These are phyloP conservation scores for Pyrus pyrifolia DNA, from an alignment of 306 rosid genomes.

Conservation along the genomic window DNA sequence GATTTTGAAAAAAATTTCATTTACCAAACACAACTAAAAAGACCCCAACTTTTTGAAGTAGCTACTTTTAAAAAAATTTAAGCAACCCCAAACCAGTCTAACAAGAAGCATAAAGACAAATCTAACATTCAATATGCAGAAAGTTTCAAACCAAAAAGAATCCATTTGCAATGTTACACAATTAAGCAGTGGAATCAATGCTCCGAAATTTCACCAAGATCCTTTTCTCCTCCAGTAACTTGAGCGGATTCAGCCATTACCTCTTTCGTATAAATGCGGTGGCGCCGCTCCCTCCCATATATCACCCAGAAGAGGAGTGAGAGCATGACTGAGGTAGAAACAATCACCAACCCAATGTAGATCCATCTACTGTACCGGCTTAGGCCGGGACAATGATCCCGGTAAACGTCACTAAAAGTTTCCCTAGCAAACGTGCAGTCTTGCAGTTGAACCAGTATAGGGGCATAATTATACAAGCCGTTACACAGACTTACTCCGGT, in stretches of 20 bases:
- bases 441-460: conserved; percentile 32
- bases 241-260: conserved; percentile 3
- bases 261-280: conserved; percentile 13
- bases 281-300: conserved; percentile 36
- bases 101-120: too few relatives aligned
- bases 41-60: too few relatives aligned
- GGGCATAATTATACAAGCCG: conserved; percentile 27
- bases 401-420: conserved; percentile 30
- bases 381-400: conserved; percentile 34
- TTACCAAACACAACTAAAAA: too few relatives aligned
- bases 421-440: conserved; percentile 53
- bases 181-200: not conserved
- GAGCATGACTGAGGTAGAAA: conserved; percentile 40
- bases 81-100: not conserved
- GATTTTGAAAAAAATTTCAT: too few relatives aligned
- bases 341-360: conserved; percentile 36
- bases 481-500: conserved; percentile 35
- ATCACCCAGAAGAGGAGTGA: conserved; percentile 56
- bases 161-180: not conserved
- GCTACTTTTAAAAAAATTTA: too few relatives aligned
- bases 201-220: not conserved
- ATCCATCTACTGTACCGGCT: conserved; percentile 28
- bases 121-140: not conserved
- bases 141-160: not conserved
- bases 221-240: conserved; percentile 21